Conservation (phyloP, 176 grass and related monocot species). For the Chloris gayana region DNA sequence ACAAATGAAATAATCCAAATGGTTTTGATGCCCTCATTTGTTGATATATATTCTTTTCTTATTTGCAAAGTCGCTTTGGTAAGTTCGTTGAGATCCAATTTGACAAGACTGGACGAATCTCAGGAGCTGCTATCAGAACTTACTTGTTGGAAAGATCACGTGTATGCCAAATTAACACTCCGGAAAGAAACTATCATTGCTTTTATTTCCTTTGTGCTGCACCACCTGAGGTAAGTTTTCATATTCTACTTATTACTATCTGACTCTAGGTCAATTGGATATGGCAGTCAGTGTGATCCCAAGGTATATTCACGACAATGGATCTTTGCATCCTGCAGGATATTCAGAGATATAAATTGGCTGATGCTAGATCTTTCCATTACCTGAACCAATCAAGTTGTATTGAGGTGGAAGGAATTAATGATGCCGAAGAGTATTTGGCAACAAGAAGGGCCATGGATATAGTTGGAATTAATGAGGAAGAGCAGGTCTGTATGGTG, state of each 20-base stretch:
- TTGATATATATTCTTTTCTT: constrained; percentile 9
- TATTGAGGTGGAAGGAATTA: constrained; percentile 89
- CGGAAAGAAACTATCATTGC: constrained; percentile 99
- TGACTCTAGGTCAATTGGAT: not conserved
- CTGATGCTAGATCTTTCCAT: constrained; percentile 75
- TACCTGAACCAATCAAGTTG: constrained; percentile 97
- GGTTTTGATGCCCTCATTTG: constrained; percentile 39
- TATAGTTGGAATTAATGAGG: constrained; percentile 95
- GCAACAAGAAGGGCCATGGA: constrained; percentile 99
- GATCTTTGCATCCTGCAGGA: constrained; percentile 59
- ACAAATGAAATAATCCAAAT: constrained; percentile 26
- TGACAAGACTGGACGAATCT: constrained; percentile 94
- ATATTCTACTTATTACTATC: constrained; percentile 23
- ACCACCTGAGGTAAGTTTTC: constrained; percentile 73
- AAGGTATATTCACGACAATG: constrained; percentile 14
- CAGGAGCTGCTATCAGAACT: constrained; percentile 98
- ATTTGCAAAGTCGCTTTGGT: constrained; percentile 84
- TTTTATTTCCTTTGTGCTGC: constrained; percentile 96
- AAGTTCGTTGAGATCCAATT: constrained; percentile 99
- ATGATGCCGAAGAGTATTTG: constrained; percentile 98
- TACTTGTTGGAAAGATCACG: constrained; percentile 99
- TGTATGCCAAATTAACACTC: constrained; percentile 97
- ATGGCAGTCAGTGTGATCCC: constrained; percentile 17
- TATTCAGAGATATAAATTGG: constrained; percentile 75
- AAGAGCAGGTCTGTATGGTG: constrained; percentile 72